phyloP scores from a whole-genome alignment of 495 filamentous ascomycete species.

The Aspergillus wentii region DNA sequence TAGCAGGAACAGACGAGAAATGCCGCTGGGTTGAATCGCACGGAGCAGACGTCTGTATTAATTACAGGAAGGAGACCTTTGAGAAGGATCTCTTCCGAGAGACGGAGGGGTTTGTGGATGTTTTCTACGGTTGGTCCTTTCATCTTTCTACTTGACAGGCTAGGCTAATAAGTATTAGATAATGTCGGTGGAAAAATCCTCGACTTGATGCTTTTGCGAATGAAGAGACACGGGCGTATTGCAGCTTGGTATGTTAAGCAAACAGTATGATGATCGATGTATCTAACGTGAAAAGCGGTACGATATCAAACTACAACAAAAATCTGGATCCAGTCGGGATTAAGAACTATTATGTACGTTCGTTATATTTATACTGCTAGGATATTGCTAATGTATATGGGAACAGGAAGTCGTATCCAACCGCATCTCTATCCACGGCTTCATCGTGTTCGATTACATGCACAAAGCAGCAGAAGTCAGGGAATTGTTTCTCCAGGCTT shows the following conservation, averaged over 20 bases:
- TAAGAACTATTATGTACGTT: slow-evolving; percentile 43
- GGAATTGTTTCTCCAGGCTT: slow-evolving; percentile 45
- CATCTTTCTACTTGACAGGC: background rate
- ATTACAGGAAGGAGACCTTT: slow-evolving; percentile 61
- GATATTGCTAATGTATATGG: background rate
- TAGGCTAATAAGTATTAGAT: slow-evolving; percentile 42
- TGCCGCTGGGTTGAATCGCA: slow-evolving; percentile 57
- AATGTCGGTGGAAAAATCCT: slow-evolving; percentile 68
- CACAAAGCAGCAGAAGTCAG: slow-evolving; percentile 33
- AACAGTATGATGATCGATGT: no score
- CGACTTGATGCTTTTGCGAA: slow-evolving; percentile 51
- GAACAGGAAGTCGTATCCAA: slow-evolving; percentile 41
- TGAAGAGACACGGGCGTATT: slow-evolving; percentile 53
- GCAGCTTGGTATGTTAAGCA: slow-evolving; percentile 48
- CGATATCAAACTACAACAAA: slow-evolving; percentile 46
- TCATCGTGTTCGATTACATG: slow-evolving; percentile 55
- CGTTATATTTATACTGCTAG: no score
- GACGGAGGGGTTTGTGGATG: slow-evolving; percentile 59
- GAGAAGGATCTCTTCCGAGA: slow-evolving; percentile 49
- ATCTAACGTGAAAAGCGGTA: slow-evolving; percentile 29
- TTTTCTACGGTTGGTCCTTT: slow-evolving; percentile 47
- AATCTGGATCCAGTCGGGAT: slow-evolving; percentile 21
- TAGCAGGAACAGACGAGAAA: slow-evolving; percentile 64
- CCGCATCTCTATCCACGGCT: slow-evolving; percentile 53
- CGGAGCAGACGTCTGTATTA: slow-evolving; percentile 62